A percentile compares a stretch with the other conserved stretches of the same genome.
Conservation (phyloP, 2,329 filamentous ascomycete genomes). For the Trichocomaceae sp. region DNA sequence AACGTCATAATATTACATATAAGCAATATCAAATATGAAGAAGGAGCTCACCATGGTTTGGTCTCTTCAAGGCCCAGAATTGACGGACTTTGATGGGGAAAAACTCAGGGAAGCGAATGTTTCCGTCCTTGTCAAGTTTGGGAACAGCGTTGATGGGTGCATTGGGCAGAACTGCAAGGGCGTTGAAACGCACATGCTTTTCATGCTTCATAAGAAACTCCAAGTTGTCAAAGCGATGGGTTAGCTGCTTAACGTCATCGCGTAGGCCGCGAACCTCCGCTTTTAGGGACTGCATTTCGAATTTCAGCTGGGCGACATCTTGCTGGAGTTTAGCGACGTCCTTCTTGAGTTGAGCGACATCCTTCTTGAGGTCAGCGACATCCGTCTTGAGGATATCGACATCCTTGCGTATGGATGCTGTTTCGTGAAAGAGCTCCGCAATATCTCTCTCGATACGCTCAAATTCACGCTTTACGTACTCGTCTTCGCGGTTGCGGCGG, state of each 20-base stretch:
- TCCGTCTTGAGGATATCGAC: slow-evolving; percentile 33
- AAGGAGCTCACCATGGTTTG: slow-evolving; percentile 31
- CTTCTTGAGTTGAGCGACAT: slow-evolving; percentile 30
- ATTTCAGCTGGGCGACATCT: slow-evolving; percentile 31
- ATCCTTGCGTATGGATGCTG: slow-evolving; percentile 30
- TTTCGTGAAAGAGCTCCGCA: slow-evolving; percentile 27
- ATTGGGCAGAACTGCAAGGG: slow-evolving; percentile 31
- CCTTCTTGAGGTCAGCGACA: slow-evolving; percentile 31
- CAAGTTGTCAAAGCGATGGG: slow-evolving; percentile 27
- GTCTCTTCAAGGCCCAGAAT: slow-evolving; percentile 39
- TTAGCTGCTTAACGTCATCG: slow-evolving; percentile 33
- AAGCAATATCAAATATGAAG: background rate
- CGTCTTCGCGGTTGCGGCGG: slow-evolving; percentile 34
- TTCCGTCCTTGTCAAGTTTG: slow-evolving; percentile 28
- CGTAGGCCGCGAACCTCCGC: slow-evolving; percentile 29
- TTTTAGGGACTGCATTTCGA: slow-evolving; percentile 29
- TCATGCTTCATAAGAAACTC: slow-evolving; percentile 31
- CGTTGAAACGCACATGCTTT: slow-evolving; percentile 36
- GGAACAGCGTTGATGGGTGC: slow-evolving; percentile 35
- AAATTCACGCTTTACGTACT: slow-evolving; percentile 35
- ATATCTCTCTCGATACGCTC: slow-evolving; percentile 32
- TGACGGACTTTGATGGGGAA: slow-evolving; percentile 36
- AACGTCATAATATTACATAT: background rate
- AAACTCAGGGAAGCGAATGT: slow-evolving; percentile 31
- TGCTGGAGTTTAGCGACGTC: slow-evolving; percentile 31